Evolutionary conservation across 306 rosid genomes (phyloP).

Genomic region (Notholithocarpus densiflorus): DNA sequence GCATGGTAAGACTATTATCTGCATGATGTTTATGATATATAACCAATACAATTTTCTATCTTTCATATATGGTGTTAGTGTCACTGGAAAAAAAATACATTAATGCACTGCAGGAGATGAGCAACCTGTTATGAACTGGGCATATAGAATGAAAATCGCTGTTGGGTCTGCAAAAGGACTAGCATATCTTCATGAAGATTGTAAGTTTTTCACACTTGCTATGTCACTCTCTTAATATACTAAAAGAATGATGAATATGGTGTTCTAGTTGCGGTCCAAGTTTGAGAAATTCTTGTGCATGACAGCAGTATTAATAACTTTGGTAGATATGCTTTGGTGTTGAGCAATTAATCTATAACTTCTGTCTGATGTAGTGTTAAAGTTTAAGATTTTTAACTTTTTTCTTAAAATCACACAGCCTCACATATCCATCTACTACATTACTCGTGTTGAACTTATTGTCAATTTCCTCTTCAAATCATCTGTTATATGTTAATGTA

Average conservation of each 20-base stretch:
- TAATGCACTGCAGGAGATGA: slow-evolving; percentile 37
- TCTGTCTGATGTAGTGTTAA: too few relatives aligned
- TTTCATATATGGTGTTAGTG: slow-evolving; percentile 4
- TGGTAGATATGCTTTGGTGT: too few relatives aligned
- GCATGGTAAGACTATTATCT: slow-evolving; percentile 31
- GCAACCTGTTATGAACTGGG: slow-evolving; percentile 35
- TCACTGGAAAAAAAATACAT: neutral
- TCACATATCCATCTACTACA: neutral
- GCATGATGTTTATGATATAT: neutral
- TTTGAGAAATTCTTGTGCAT: neutral
- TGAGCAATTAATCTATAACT: too few relatives aligned
- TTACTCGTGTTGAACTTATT: neutral
- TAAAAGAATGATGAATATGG: neutral
- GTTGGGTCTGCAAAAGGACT: slow-evolving; percentile 54
- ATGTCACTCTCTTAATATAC: neutral
- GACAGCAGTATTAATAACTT: too few relatives aligned
- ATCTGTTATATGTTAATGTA: neutral
- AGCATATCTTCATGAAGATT: slow-evolving; percentile 60
- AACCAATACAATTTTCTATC: neutral
- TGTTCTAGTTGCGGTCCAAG: neutral
- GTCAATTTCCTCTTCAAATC: neutral
- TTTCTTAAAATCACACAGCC: too few relatives aligned
- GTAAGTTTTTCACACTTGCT: slow-evolving; percentile 28
- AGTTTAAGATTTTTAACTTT: too few relatives aligned
- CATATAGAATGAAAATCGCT: slow-evolving; percentile 44